Base-by-base conservation (phyloP, 2,329 filamentous ascomycete genomes). In the Pleurostoma richardsiae region DNA sequence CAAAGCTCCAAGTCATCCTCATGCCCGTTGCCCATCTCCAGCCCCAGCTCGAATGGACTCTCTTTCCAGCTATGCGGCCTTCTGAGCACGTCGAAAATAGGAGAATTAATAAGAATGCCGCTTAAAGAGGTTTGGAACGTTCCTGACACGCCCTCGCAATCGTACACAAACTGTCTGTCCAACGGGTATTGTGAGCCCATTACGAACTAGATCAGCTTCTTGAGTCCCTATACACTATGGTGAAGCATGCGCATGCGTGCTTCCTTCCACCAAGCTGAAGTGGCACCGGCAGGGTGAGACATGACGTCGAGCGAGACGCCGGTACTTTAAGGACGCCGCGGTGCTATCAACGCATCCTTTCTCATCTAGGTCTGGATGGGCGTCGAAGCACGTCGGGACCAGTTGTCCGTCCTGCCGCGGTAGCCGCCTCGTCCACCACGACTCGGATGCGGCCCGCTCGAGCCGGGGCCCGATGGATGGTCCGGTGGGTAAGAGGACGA, bases 331-430 rank as follows among this genome's bases (percentile, higher is more conserved):
- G 19, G 19, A 19, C 19, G 19, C 19, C 19, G 19, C 19, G 19
- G 19, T 19, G 19, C 19, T 19, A 19, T 19, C 19, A 19, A 19
- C 19, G 19, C 19, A 19, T 19, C 19, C 19, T 19, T 19, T 19
- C 19, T 19, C 19, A 36, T 49, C 26, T 54, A 59, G 29, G 57
- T 56, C 39, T 57, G 57, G 36, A 59, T 53, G 6, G 54, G 50
- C 7, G 51, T 39, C n/a, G 55, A 10, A 26, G 48, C 41, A 29
- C 49, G 54, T 6, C 71, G 66, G 40, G 59, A 64, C 72, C 72
- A 74, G 48, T 58, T 67, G 4, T 73, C 69, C 10, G 67, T 64
- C 47, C 68, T 63, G 39, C 63, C 61, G 31, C 71, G 66, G 49
- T 69, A 73, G 26, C 57, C 57, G 40, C 70, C 67, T 26, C 72